Evolutionary conservation across 371 early-diverging fungal species (phyloP).

Genomic region (Basidiobolus meristosporus): DNA sequence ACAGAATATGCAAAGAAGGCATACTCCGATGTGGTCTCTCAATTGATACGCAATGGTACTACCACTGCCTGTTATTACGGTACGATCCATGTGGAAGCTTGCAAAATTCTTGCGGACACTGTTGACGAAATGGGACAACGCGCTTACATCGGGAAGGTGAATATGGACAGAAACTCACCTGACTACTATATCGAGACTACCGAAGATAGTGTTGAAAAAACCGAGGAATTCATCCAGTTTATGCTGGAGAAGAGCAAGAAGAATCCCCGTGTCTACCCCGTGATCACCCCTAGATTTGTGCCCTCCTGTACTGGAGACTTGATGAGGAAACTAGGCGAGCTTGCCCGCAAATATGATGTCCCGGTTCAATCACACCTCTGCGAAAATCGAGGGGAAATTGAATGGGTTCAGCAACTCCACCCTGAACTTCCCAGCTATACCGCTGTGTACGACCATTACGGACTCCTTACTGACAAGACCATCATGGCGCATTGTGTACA

Average conservation of each 20-base stretch:
- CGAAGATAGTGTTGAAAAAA: conserved; percentile 35
- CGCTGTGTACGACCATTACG: conserved; percentile 46
- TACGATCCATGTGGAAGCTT: conserved; percentile 63
- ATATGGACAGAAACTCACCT: conserved; percentile 81
- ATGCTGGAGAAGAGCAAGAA: conserved; percentile 8
- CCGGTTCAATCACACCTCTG: conserved; percentile 72
- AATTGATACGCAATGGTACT: conserved; percentile 54
- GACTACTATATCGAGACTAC: conserved; percentile 51
- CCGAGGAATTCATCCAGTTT: conserved; percentile 44
- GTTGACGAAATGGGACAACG: conserved; percentile 62
- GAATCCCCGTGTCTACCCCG: conserved; percentile 31
- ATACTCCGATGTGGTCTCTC: conserved; percentile 39
- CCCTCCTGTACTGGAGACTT: conserved; percentile 53
- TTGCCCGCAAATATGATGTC: conserved; percentile 43
- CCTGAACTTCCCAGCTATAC: conserved; percentile 52
- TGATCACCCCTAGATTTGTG: conserved; percentile 81
- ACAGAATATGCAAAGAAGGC: conserved; percentile 30
- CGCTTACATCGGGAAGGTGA: conserved; percentile 82
- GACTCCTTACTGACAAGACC: conserved; percentile 37
- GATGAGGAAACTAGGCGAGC: conserved; percentile 35
- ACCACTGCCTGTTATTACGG: conserved; percentile 85
- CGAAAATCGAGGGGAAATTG: conserved; percentile 62
- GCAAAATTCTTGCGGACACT: conserved; percentile 42
- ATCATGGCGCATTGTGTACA: conserved; percentile 90
- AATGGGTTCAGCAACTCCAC: conserved; percentile 42